phyloP scores from a whole-genome alignment of 169 alveolate species.

The Perkinsus chesapeaki region DNA sequence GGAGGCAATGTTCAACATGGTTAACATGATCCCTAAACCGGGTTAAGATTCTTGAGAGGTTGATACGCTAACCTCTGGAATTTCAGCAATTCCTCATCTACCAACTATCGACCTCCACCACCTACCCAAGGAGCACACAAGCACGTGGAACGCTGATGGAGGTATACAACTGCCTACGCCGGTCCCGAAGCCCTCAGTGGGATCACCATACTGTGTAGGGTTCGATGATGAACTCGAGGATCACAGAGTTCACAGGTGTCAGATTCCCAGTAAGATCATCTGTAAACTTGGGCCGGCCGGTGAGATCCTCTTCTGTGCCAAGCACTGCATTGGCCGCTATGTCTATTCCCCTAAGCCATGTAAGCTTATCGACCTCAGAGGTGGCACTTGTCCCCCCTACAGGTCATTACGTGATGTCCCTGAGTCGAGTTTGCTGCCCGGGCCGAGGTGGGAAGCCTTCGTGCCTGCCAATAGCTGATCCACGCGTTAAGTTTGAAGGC shows the following conservation, averaged over 20 bases:
- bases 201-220: not conserved
- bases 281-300: not conserved
- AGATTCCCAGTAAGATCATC: not conserved
- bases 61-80: not conserved
- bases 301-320: not conserved
- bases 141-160: not conserved
- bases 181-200: not conserved
- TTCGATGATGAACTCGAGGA: not conserved
- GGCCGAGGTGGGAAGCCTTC: not conserved
- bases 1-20: conserved; percentile 1
- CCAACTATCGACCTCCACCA: not conserved
- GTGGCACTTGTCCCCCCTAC: not conserved
- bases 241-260: too few species aligned
- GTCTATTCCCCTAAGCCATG: not conserved
- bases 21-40: not conserved
- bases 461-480: not conserved
- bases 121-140: not conserved
- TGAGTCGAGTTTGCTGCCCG: not conserved
- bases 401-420: not conserved
- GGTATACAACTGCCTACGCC: not conserved
- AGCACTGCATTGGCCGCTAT: not conserved
- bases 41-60: not conserved
- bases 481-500: not conserved
- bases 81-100: not conserved
- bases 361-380: not conserved